Evolutionary conservation across 192 early-diverging fungal genomes (phyloP), one percentile per base, ranked within the genome.

Genomic region (Backusella australiensis): DNA sequence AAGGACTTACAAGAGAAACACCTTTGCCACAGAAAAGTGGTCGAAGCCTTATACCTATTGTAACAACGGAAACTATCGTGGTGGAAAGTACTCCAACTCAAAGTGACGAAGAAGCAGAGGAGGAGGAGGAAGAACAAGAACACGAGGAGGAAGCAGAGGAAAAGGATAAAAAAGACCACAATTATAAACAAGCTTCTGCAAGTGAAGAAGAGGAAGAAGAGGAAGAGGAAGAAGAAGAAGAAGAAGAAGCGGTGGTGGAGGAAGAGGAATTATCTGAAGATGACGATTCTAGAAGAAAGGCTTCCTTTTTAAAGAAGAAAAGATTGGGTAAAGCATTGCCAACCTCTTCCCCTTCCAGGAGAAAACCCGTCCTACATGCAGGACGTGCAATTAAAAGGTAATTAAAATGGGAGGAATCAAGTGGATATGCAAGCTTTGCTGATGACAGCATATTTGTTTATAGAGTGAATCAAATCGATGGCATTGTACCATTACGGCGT

Each of bases 401-500:
- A 32, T 3, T 32, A 32, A 32, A 32, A 63, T 23, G 12, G 9
- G 11, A 21, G 15, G 0, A 14, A 3, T 21, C 8, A 63, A 14
- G n/a, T 63, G 21, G 23, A 29, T 12, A 23, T 19, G 11, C 38
- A 39, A 3, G 5, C 4, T 17, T 17, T 17, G 15, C 15, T 44
- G 17, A 21, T 21, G 19, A 53, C n/a, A 53, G 52, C 38, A 39
- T 39, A 39, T 39, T 39, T 39, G 11, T 39, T 39, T 39, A 39
- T 12, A 76, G 75, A 69, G 67, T 76, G 15, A 76, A 76, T 39
- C 42, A 49, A 34, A 49, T 34, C 11, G 14, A 38, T 6, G 34
- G 15, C 17, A 23, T 67, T 14, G 21, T 46, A 21, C 67, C 75
- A 6, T 46, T 76, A 38, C 66, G 75, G 9, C 65, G 44, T 38